Evolutionary conservation across 306 rosid genomes (phyloP).

Genomic region (Prinsepia uniflora): DNA sequence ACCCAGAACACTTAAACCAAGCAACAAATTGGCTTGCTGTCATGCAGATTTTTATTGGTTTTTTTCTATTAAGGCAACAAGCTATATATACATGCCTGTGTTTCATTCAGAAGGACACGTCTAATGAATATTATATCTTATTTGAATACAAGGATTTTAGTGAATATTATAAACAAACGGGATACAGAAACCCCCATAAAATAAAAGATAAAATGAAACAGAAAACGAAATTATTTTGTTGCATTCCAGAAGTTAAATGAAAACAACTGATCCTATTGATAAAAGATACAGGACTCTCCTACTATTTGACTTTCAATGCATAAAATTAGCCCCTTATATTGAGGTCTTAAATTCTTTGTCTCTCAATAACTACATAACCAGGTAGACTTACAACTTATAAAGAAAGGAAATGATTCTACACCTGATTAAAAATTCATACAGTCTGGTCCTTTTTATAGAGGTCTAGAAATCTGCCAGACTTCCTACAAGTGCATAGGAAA

Average conservation of each 20-base stretch:
- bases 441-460: background rate
- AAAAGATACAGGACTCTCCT: background rate
- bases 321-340: background rate
- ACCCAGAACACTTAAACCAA: slow-evolving; percentile 21
- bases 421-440: background rate
- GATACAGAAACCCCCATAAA: background rate
- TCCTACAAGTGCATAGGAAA: background rate
- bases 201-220: background rate
- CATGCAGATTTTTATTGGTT: background rate
- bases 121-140: background rate
- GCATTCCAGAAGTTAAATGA: background rate
- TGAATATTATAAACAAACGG: background rate
- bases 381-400: background rate
- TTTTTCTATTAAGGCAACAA: background rate
- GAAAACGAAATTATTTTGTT: background rate
- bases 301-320: background rate
- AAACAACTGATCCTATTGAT: background rate
- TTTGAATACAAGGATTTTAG: background rate
- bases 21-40: background rate
- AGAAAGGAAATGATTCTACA: background rate
- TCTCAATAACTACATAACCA: background rate
- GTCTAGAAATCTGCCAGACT: background rate
- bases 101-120: background rate
- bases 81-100: background rate
- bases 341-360: slow-evolving; percentile 2